Conservation (phyloP, 306 rosid species). For the Corylus heterophylla region DNA sequence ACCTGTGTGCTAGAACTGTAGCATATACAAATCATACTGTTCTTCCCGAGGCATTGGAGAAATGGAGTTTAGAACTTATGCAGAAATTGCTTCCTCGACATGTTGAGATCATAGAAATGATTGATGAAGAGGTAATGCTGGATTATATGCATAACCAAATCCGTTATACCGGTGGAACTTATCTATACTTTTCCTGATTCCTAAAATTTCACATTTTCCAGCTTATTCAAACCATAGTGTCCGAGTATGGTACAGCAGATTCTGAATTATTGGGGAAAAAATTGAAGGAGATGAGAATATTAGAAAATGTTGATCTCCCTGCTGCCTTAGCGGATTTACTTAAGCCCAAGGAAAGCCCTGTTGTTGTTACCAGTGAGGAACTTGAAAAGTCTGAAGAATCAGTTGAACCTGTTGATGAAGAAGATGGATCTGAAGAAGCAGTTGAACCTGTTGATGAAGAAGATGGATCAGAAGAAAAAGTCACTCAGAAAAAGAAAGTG, state of each 20-base stretch:
- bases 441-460: constrained; percentile 38
- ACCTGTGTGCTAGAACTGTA: constrained; percentile 62
- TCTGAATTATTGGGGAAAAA: constrained; percentile 61
- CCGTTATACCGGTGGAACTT: constrained; percentile 1
- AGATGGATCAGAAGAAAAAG: constrained; percentile 39
- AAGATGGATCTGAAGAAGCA: constrained; percentile 19
- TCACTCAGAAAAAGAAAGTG: constrained; percentile 40
- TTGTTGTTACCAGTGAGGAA: constrained; percentile 34
- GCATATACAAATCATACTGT: constrained; percentile 99
- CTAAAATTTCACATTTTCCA: constrained; percentile 47
- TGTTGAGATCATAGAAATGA: constrained; percentile 81
- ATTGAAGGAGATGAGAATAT: constrained; percentile 84
- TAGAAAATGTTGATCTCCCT: constrained; percentile 92
- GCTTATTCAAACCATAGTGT: constrained; percentile 67
- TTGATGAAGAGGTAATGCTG: constrained; percentile 85
- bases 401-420: constrained; percentile 7
- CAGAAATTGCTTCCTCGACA: constrained; percentile 92
- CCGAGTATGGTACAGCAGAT: constrained; percentile 72
- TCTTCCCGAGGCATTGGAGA: constrained; percentile 98
- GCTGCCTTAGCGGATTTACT: constrained; percentile 57
- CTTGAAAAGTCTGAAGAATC: constrained; percentile 41
- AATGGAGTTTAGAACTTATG: constrained; percentile 94
- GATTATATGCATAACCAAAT: constrained; percentile 17
- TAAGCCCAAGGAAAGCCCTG: constrained; percentile 44
- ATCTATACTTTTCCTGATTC: constrained; percentile 33